Evolutionary conservation across 116 monocot species (phyloP), one percentile per base, ranked within the genome.

Genomic region (Trichopus zeylanicus): DNA sequence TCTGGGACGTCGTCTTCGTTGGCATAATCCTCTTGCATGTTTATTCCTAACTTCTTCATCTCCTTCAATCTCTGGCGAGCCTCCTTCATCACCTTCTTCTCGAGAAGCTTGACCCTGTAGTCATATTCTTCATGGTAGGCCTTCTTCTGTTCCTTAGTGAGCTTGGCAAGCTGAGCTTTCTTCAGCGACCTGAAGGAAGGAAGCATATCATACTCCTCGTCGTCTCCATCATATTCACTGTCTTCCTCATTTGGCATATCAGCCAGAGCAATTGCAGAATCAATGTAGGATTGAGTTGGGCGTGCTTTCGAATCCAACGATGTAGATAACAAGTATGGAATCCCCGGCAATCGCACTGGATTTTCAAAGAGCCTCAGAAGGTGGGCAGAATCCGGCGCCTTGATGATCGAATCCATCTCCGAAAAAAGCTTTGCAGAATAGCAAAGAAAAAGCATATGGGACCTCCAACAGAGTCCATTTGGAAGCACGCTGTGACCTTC

Each of bases 41-140:
- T 64, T 31, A n/a, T n/a, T n/a, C n/a, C n/a, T n/a, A n/a, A n/a
- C n/a, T n/a, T n/a, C n/a, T n/a, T n/a, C n/a, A n/a, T 67, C n/a
- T 65, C 55, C 47, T 70, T 73, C 35, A 73, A 28, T 48, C 61
- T 77, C 48, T 26, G 46, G 24, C 69, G 55, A 21, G 58, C 57
- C 10, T 73, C 73, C 39, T 63, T 66, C 57, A 19, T 62, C 47
- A 66, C 55, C 27, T 68, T 72, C 59, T 73, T 78, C 22, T 72
- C 68, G 51, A 78, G 55, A 47, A 78, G 65, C 39, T 78, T 73
- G 6, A 61, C 55, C 21, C 69, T 67, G 34, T 73, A 73, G 29
- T 78, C 78, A 56, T 78, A 78, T 51, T 73, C 73, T 48, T 78
- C 78, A 56, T 60, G 63, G 39, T 70, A 79, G 6, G 70, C 60